Percentiles rank a stretch among this genome's conserved stretches.
Conservation (phyloP, 345 rosid species). For the Moricandia arvensis region DNA sequence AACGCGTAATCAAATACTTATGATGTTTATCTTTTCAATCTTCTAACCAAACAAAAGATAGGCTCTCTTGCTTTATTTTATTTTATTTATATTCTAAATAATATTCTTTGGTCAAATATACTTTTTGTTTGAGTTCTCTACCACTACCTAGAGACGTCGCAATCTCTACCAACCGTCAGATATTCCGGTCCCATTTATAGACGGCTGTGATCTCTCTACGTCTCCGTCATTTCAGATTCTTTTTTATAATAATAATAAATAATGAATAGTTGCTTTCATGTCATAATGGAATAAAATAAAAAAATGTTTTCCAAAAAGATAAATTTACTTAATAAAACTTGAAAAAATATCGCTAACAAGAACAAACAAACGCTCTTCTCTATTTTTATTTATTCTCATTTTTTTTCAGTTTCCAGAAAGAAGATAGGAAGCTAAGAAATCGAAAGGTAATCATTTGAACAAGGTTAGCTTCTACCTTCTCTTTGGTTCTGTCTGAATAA, state of each 20-base stretch:
- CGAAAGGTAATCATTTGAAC: conserved; percentile 20
- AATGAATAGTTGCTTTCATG: conserved; percentile 6
- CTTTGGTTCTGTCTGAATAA: background rate
- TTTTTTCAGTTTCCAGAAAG: conserved; percentile 10
- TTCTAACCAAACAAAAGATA: conserved; percentile 21
- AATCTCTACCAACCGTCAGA: conserved; percentile 42
- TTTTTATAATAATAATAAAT: background rate
- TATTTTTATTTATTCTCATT: background rate
- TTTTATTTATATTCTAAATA: background rate
- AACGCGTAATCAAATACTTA: conserved; percentile 21
- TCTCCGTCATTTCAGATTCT: conserved; percentile 37
- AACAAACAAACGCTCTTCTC: conserved; percentile 22
- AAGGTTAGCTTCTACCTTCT: conserved; percentile 6
- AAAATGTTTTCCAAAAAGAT: background rate
- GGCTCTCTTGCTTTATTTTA: background rate
- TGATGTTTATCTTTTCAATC: conserved; percentile 1
- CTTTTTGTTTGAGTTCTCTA: conserved; percentile 25
- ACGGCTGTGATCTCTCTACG: conserved; percentile 34
- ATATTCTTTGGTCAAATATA: background rate
- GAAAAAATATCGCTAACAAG: conserved; percentile 31
- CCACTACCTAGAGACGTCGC: conserved; percentile 40
- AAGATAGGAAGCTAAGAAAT: conserved; percentile 6
- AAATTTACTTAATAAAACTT: background rate
- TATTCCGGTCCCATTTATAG: conserved; percentile 26
- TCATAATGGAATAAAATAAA: conserved; percentile 20